These are phyloP conservation scores for Pleomassaria siparia DNA, from an alignment of 2,329 filamentous ascomycete genomes.

Conservation along the genomic window DNA sequence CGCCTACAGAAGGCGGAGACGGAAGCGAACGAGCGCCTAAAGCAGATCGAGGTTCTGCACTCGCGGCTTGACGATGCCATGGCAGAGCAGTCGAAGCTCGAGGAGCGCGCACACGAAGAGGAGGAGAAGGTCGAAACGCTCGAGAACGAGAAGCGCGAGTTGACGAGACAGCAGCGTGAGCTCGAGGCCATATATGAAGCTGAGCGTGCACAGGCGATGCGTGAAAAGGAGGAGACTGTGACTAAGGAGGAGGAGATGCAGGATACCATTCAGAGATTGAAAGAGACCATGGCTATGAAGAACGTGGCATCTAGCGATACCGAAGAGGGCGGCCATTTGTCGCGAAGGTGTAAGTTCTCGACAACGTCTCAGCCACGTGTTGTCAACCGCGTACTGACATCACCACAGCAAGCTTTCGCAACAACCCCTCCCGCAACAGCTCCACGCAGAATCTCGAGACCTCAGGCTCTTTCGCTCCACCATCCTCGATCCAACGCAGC, in stretches of 20 bases:
- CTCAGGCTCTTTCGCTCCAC: constrained; percentile 79
- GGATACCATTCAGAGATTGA: constrained; percentile 83
- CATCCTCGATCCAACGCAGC: constrained; percentile 80
- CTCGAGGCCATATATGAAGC: constrained; percentile 91
- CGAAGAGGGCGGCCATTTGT: constrained; percentile 53
- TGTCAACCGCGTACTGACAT: neutral
- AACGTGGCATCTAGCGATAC: constrained; percentile 57
- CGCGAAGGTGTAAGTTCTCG: constrained; percentile 52
- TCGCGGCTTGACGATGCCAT: constrained; percentile 81
- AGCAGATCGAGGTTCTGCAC: constrained; percentile 83
- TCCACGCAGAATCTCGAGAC: constrained; percentile 73
- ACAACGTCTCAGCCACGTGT: neutral
- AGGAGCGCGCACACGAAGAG: constrained; percentile 84
- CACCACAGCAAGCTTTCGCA: constrained; percentile 45
- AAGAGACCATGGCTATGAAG: constrained; percentile 82
- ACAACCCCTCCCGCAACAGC: constrained; percentile 46
- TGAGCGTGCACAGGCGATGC: constrained; percentile 81
- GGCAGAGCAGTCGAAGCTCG: constrained; percentile 79
- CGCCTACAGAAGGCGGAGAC: constrained; percentile 79
- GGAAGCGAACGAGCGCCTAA: constrained; percentile 75
- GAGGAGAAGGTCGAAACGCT: constrained; percentile 81
- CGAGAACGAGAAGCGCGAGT: constrained; percentile 82
- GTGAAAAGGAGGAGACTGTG: constrained; percentile 87
- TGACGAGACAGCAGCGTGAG: constrained; percentile 80
- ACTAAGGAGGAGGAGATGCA: constrained; percentile 90